Evolutionary conservation across 305 asterid species (phyloP), one percentile per base, ranked within the genome.

Genomic region (Salvia sclarea): DNA sequence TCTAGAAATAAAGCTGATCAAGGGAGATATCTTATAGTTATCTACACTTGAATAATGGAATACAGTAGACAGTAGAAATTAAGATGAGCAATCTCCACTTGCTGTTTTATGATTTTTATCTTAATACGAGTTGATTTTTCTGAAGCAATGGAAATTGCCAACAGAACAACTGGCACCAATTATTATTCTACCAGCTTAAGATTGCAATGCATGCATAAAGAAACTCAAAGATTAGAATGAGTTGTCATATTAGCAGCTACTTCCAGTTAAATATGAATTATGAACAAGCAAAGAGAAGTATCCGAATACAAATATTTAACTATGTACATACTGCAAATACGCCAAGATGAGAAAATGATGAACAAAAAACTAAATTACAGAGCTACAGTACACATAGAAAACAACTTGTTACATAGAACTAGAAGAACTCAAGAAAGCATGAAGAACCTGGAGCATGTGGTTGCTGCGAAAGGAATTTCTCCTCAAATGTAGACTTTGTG

Each of bases 391-490:
- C 20, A 25, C 66, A 22, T 40, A 66, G 54, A 55, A n/a, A 41
- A 62, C 72, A 68, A 45, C 70, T 50, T 8, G 20, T 48, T 25
- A 21, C 20, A 28, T 17, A 47, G 22, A 66, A 35, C n/a, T n/a
- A 20, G 44, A 70, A 67, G 61, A 43, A 50, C 22, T 41, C 62
- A 71, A 69, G 74, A 59, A 82, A 75, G 50, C 20, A 61, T 69
- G 61, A 72, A 85, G 61, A 72, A 85, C 99, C 99, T 82, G 98
- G 92, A 75, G 91, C 83, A 43, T 89, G 89, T 54, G 92, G 91
- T 79, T 85, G 97, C 80, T 94, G 99, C 1, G 97, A 81, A 64
- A 94, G 95, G 77, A 89, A 89, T 76, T 89, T 94, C 75, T 94
- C 99, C 85, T 89, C 99, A 81, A 94, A 86, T 12, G 90, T 86